Base-by-base conservation (phyloP, 169 alveolate genomes). In the Toxoplasma gondii region DNA sequence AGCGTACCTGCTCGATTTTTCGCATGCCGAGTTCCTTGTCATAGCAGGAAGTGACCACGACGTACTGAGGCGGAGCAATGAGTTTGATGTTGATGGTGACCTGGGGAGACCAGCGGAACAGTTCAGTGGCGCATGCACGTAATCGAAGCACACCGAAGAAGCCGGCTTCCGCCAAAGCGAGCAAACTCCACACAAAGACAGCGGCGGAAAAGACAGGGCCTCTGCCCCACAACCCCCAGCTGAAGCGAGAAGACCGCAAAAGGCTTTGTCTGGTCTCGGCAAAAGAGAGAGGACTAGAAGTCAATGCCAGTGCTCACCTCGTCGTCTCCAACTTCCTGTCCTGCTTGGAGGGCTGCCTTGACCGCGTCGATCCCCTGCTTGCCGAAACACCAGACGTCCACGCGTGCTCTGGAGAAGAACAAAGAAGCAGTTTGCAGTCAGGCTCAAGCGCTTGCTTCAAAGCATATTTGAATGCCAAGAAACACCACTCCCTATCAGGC, bases 301-400 rank as follows among this genome's bases (percentile, higher is more conserved):
- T 69, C 38, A 17, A 69, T 74, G 44, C 43, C 24, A 16, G 17
- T 17, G 84, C 45, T 74, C 45, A 83, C 92, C 49, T 81, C 81
- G 27, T 81, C 64, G 29, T n/a, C 93, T 0, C 84, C 88, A 1
- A 83, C 92, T 53, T 91, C 93, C 53, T 91, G 83, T 39, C 92
- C 96, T 0, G 90, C 98, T 43, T 95, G 92, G 43, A 99, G 97
- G 39, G 99, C 99, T 58, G 93, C 98, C 96, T 98, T 98, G 80
- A 99, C 99, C n/a, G 99, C 99, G 94, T 99, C 99, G 58, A 99
- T 98, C 41, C 99, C 99, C 87, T 99, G 99, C 93, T 97, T 98
- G 31, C 98, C 98, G 92, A 97, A 98, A 95, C 99, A 99, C 96
- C 99, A 98, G 45, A 99, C 99, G 93, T 98, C 98, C 34, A 99